Conservation (phyloP, 2,329 filamentous ascomycete species). For the Daldinia sp. region DNA sequence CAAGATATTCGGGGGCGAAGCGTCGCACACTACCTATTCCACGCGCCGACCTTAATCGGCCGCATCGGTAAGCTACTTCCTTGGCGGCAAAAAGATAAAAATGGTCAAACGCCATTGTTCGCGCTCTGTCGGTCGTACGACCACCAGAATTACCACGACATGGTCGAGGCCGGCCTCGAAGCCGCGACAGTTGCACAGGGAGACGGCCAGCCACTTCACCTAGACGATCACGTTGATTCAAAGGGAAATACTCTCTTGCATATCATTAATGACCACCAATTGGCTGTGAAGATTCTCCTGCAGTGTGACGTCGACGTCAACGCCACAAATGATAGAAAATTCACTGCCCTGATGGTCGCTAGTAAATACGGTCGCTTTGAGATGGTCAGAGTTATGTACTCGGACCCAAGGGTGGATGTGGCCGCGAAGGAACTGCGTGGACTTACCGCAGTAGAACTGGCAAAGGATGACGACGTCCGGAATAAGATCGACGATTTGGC, state of each 20-base stretch:
- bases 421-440: slow-evolving; percentile 86
- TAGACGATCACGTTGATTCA: slow-evolving; percentile 91
- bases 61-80: slow-evolving; percentile 82
- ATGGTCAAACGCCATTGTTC: slow-evolving; percentile 97
- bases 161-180: slow-evolving; percentile 86
- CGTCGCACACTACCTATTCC: slow-evolving; percentile 95
- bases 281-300: slow-evolving; percentile 80
- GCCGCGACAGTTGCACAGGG: slow-evolving; percentile 80
- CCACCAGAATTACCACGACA: slow-evolving; percentile 84
- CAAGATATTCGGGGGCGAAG: slow-evolving; percentile 90
- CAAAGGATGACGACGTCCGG: slow-evolving; percentile 96
- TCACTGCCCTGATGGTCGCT: slow-evolving; percentile 96
- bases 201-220: slow-evolving; percentile 82
- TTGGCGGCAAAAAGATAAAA: slow-evolving; percentile 93
- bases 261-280: slow-evolving; percentile 86
- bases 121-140: slow-evolving; percentile 96
- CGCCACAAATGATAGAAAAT: slow-evolving; percentile 92
- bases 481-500: slow-evolving; percentile 96
- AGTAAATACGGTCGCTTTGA: slow-evolving; percentile 98
- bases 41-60: slow-evolving; percentile 83
- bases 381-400: slow-evolving; percentile 88
- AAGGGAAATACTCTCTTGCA: slow-evolving; percentile 98
- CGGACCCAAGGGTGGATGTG: slow-evolving; percentile 87
- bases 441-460: slow-evolving; percentile 92
- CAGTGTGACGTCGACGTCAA: slow-evolving; percentile 96